Evolutionary conservation across 768 basidiomycete species (phyloP), one percentile per base, ranked within the genome.

Genomic region (Trametes sanguinea): DNA sequence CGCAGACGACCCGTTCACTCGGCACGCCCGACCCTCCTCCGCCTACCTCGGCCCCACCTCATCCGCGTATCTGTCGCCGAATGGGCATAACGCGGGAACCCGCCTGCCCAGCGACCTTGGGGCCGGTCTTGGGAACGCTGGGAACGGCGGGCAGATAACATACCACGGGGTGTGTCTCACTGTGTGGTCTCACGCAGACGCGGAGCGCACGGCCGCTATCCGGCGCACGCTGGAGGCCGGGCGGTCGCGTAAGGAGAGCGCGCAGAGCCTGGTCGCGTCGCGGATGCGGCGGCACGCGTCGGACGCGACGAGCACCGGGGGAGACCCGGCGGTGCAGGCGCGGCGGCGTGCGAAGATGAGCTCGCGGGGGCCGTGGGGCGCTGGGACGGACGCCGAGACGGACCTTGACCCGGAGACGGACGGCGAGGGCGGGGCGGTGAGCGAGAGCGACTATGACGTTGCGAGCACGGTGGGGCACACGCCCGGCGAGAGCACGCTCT

Each of bases 161-260:
- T 96, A 93, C 72, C 86, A 97, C 70, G 94, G 94, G 50, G 94
- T 96, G 40, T 94, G 93, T 67, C 80, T 98, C 61, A 94, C 94
- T 1, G 93, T 97, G 2, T 98, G 94, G 94, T 94, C 92, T 3
- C 94, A 95, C 69, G 94, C 94, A 17, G 95, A 98, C 71, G 87
- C 88, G 0, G 89, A 94, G 68, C 87, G 94, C 51, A 88, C 89
- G 57, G 82, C 80, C 13, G 94, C 94, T 1, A 95, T 95, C 67
- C 86, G 93, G 22, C 83, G 88, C 52, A 91, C 90, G 6, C 81
- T 92, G 51, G 92, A 93, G 71, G 88, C 88, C 0, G 85, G 88
- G 51, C 85, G 90, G 47, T 85, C 82, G 44, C 85, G 90, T 57
- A 90, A 91, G 72, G 90, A 93, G 73, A 89, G 87, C 35, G 86